A percentile compares a stretch with the other conserved stretches of the same genome.
phyloP scores from a whole-genome alignment of 345 rosid genomes.

The Lepidium sativum region DNA sequence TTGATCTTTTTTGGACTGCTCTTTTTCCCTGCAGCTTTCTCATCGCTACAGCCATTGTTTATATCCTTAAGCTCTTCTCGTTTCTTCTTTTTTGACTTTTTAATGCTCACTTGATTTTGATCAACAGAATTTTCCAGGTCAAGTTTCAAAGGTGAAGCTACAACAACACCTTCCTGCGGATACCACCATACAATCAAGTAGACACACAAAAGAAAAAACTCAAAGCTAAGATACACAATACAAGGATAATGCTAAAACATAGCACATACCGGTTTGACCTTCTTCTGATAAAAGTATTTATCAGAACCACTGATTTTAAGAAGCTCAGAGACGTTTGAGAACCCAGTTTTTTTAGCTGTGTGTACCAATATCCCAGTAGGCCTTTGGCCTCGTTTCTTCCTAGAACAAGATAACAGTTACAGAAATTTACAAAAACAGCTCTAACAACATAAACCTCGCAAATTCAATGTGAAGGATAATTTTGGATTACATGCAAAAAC shows the following conservation, averaged over 20 bases:
- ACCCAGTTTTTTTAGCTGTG: conserved; percentile 59
- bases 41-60: conserved; percentile 14
- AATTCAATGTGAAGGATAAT: not conserved
- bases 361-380: conserved; percentile 66
- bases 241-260: conserved; percentile 22
- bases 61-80: conserved; percentile 33
- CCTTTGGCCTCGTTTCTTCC: conserved; percentile 65
- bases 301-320: conserved; percentile 39
- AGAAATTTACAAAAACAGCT: not conserved
- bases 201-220: not conserved
- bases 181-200: conserved; percentile 14
- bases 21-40: conserved; percentile 15
- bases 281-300: conserved; percentile 15
- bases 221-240: not conserved
- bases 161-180: conserved; percentile 28
- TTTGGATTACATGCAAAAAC: conserved; percentile 53
- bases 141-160: conserved; percentile 27
- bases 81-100: not conserved
- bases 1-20: conserved; percentile 14
- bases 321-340: conserved; percentile 63
- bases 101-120: conserved; percentile 3
- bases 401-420: conserved; percentile 5
- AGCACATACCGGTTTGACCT: conserved; percentile 26
- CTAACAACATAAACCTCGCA: not conserved
- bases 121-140: conserved; percentile 56